Evolutionary conservation across 2,329 filamentous ascomycete species (phyloP), one percentile per base, ranked within the genome.

Genomic region (Pseudogymnoascus sp.): DNA sequence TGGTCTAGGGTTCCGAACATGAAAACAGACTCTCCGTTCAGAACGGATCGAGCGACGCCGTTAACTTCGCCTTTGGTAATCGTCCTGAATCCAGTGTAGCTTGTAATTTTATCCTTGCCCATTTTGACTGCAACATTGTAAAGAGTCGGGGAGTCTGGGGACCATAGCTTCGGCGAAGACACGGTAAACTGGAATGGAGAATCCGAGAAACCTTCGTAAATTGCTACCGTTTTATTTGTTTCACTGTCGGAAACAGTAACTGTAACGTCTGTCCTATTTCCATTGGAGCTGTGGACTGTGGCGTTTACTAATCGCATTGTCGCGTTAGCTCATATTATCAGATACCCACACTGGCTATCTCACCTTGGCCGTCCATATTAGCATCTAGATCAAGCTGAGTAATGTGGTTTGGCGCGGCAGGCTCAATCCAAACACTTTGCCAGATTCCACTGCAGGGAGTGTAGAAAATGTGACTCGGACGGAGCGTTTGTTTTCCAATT

Each of bases 401-500:
- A 59, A 89, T 79, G 64, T 84, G 74, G 57, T 80, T 77, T 30
- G 45, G 8, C 0, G 72, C 63, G 0, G 79, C 83, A n/a, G 80
- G 76, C 68, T 87, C 82, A 1, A 90, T 73, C 86, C 86, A 90
- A 0, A 89, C 86, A 15, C 78, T 79, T 68, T 89, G 86, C 86
- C 86, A 90, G 63, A 90, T 89, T 4, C 86, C 86, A 33, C 83
- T 85, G 68, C 85, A 89, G 0, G 86, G 82, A 0, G 82, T 83
- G 69, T 89, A 89, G 70, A 86, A 89, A 62, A 89, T 89, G 65
- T 84, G 81, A 9, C 75, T 78, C 0, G 80, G 82, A 0, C 71
- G 72, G 0, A 79, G 67, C 0, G 78, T 80, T 69, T 87, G 85
- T 68, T 88, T 88, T 63, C 86, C 86, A 41, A 86, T 77, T 0